phyloP scores from a whole-genome alignment of 2,329 filamentous ascomycete species.

The Fusarium agapanthi region DNA sequence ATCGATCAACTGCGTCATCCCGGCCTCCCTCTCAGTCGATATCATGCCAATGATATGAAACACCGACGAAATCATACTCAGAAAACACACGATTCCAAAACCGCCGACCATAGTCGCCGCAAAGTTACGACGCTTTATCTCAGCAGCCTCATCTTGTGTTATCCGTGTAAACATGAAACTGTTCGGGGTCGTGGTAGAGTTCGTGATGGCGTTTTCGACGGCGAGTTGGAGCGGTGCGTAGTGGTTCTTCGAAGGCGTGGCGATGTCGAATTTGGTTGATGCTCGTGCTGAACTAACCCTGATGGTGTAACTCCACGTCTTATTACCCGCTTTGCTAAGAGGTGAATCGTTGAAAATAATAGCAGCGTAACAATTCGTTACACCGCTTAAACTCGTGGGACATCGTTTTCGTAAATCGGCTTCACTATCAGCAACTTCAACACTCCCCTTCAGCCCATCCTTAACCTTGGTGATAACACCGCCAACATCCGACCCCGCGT shows the following conservation, averaged over 20 bases:
- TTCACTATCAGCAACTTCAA: background rate
- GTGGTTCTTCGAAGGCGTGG: background rate
- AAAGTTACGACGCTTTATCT: background rate
- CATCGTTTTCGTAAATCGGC: background rate
- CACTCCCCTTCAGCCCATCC: background rate
- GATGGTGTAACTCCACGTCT: background rate
- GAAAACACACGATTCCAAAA: background rate
- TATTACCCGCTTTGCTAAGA: background rate
- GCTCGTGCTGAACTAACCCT: background rate
- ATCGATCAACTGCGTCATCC: conserved; percentile 84
- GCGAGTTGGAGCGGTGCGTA: background rate
- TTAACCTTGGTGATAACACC: background rate
- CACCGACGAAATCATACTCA: conserved; percentile 7
- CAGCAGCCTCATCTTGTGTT: background rate
- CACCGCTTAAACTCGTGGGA: background rate
- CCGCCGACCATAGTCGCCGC: background rate
- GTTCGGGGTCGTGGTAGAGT: background rate
- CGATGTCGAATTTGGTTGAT: background rate
- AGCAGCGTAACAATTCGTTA: background rate
- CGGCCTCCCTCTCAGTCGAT: conserved; percentile 79
- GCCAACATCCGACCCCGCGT: background rate
- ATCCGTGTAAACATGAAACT: background rate
- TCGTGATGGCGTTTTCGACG: background rate
- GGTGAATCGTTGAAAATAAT: conserved; percentile 5
- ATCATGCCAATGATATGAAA: conserved; percentile 65